Evolutionary conservation across 2,329 filamentous ascomycete species (phyloP).

Genomic region (Plectosphaerella plurivora): DNA sequence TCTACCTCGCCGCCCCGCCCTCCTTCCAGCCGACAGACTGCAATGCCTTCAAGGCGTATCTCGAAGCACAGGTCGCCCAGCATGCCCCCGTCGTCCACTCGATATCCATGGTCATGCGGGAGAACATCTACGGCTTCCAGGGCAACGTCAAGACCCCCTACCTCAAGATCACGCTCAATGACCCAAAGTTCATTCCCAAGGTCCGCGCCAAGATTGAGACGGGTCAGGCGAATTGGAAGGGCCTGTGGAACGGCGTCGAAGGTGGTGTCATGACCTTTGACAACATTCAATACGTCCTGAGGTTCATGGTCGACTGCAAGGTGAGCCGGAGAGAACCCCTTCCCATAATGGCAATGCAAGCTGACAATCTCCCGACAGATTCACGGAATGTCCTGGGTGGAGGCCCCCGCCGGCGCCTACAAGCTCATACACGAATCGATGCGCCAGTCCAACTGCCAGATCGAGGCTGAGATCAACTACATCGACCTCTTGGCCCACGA

Average conservation of each 20-base stretch:
- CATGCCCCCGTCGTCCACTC: constrained; percentile 72
- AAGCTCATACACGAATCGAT: constrained; percentile 60
- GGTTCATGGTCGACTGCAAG: constrained; percentile 97
- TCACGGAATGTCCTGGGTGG: constrained; percentile 96
- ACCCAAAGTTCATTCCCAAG: constrained; percentile 77
- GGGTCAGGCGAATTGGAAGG: constrained; percentile 81
- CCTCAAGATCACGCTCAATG: constrained; percentile 86
- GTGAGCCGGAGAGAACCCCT: constrained; percentile 34
- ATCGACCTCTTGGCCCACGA: constrained; percentile 80
- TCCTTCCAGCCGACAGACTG: constrained; percentile 77
- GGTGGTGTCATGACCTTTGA: constrained; percentile 86
- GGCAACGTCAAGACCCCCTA: constrained; percentile 90
- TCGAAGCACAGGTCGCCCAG: constrained; percentile 75
- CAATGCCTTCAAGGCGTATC: constrained; percentile 69
- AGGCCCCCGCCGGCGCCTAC: constrained; percentile 72
- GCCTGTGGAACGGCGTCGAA: constrained; percentile 70
- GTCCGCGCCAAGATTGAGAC: constrained; percentile 72
- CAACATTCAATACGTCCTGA: constrained; percentile 88
- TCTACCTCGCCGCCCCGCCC: constrained; percentile 86
- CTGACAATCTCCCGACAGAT: constrained; percentile 44
- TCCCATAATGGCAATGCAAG: background rate
- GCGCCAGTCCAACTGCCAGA: constrained; percentile 89
- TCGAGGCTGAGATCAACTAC: constrained; percentile 85
- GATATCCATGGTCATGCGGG: constrained; percentile 75
- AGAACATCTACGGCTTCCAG: constrained; percentile 92